phyloP scores from a whole-genome alignment of 306 rosid genomes.

The Trichosanthes cucumerina region DNA sequence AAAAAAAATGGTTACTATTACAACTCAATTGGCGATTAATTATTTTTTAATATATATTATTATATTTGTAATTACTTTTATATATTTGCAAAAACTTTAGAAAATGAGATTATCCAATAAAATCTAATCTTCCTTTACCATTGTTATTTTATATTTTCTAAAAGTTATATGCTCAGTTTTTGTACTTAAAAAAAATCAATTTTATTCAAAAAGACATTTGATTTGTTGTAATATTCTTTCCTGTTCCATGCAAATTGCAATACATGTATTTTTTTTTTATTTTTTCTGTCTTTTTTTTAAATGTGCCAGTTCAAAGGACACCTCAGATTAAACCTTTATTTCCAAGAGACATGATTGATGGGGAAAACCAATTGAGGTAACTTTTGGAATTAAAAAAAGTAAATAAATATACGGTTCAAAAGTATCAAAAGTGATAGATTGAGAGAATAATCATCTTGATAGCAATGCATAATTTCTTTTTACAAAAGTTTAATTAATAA shows the following conservation, averaged over 20 bases:
- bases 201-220: neutral
- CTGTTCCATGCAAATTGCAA: neutral
- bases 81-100: neutral
- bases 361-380: neutral
- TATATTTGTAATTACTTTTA: neutral
- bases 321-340: neutral
- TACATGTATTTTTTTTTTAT: neutral
- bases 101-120: neutral
- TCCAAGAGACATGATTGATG: neutral
- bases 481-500: neutral
- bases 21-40: neutral
- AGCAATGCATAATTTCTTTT: neutral
- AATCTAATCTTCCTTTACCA: neutral
- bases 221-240: slow-evolving; percentile 3
- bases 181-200: neutral
- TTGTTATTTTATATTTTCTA: neutral
- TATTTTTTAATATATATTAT: too few relatives aligned
- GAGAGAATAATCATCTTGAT: neutral
- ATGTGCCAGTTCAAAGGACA: neutral
- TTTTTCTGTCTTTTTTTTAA: neutral
- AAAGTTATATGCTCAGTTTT: neutral
- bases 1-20: too few relatives aligned
- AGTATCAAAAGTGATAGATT: neutral
- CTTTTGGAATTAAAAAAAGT: neutral
- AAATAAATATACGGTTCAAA: neutral